Conservation (phyloP, 192 early-diverging fungal species). For the Linderina pennispora region DNA sequence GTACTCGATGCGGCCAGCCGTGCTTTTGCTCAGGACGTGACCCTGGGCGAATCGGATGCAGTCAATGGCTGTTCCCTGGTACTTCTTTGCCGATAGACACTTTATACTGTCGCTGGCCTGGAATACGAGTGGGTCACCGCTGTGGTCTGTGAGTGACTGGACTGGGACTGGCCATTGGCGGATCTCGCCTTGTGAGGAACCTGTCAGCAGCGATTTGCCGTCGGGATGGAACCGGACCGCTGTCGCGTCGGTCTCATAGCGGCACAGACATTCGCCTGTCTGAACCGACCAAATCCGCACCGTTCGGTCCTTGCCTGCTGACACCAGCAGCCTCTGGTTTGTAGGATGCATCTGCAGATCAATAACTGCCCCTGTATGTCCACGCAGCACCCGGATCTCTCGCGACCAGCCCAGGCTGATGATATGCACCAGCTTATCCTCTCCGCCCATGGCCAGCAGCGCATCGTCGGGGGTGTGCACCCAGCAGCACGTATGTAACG, state of each 20-base stretch:
- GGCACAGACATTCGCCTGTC: constrained; percentile 51
- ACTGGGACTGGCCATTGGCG: constrained; percentile 52
- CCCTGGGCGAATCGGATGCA: constrained; percentile 66
- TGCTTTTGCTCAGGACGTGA: constrained; percentile 63
- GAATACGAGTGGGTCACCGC: constrained; percentile 8
- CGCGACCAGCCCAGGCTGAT: constrained; percentile 67
- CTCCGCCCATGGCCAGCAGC: constrained; percentile 62
- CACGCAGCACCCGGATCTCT: constrained; percentile 54
- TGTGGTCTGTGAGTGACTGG: constrained; percentile 10
- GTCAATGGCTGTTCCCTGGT: constrained; percentile 47
- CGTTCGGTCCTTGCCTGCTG: constrained; percentile 65
- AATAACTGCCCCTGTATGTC: constrained; percentile 52
- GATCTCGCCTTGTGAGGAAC: constrained; percentile 45
- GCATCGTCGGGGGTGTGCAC: constrained; percentile 61
- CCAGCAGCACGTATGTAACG: constrained; percentile 69
- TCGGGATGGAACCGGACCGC: constrained; percentile 64
- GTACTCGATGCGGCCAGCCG: constrained; percentile 69
- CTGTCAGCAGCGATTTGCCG: constrained; percentile 53
- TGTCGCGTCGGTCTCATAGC: constrained; percentile 55
- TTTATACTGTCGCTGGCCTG: constrained; percentile 15
- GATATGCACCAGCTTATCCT: constrained; percentile 58
- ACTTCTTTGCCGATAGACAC: constrained; percentile 15
- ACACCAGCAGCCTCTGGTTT: constrained; percentile 58
- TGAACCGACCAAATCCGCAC: constrained; percentile 76
- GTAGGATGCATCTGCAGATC: constrained; percentile 70